Conservation (phyloP, 495 filamentous ascomycete genomes). For the Haplographium delicatum region DNA sequence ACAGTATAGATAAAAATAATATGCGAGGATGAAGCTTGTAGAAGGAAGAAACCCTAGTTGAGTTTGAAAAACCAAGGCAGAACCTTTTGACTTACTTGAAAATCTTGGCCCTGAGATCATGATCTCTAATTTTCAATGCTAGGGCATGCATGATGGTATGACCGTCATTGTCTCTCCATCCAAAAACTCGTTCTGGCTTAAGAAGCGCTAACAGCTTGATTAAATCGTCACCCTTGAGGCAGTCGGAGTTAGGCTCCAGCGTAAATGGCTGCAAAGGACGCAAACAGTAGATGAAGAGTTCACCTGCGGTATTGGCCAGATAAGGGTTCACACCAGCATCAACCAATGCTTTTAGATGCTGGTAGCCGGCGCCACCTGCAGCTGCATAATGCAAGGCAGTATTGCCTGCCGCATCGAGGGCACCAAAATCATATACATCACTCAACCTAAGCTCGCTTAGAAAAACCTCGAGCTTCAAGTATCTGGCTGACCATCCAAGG, state of each 20-base stretch:
- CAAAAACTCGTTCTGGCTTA: not conserved
- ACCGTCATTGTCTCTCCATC: constrained; percentile 14
- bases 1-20: not conserved
- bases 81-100: constrained; percentile 6
- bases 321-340: constrained; percentile 14
- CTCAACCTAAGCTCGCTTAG: constrained; percentile 8
- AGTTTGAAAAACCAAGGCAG: too few species aligned
- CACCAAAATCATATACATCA: constrained; percentile 6
- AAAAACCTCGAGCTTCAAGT: constrained; percentile 19
- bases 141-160: constrained; percentile 15
- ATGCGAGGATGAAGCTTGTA: not conserved
- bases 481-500: constrained; percentile 16
- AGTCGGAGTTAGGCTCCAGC: constrained; percentile 8
- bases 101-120: constrained; percentile 8
- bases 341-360: constrained; percentile 8
- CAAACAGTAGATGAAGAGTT: constrained; percentile 16
- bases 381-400: constrained; percentile 19
- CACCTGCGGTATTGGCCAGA: constrained; percentile 11
- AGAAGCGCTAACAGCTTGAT: constrained; percentile 12
- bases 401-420: constrained; percentile 16
- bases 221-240: constrained; percentile 6
- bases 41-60: too few species aligned
- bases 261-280: constrained; percentile 11
- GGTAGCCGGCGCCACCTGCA: constrained; percentile 11
- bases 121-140: constrained; percentile 7